Base-by-base conservation (phyloP, 1,139 yeast genomes). In the Sugiyamaella sp. region DNA sequence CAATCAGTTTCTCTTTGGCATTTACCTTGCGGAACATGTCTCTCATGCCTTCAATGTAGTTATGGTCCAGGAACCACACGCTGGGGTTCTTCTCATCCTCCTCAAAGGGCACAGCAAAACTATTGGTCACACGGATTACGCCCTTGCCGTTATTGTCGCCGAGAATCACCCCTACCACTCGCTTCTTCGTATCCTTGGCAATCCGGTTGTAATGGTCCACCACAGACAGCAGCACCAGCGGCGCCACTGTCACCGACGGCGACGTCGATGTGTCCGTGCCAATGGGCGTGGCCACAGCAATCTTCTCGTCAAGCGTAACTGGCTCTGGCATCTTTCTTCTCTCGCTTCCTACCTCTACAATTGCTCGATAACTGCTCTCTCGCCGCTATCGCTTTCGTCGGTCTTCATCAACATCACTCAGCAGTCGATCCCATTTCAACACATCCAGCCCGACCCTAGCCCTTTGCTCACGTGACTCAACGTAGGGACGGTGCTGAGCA, bases 1-100 rank as follows among this genome's bases (percentile, higher is more conserved):
- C 99, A 70, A 95, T 85, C 56, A 95, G 78, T 70, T 84, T 88
- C 70, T 95, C 99, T 74, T 89, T 89, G 24, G 99, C 99, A 74
- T 91, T 93, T 68, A 93, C 93, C 72, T 95, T 93, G 70, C 88
- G 89, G 74, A 89, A 93, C 99, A 95, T 95, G 63, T 90, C 97
- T 59, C 93, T 86, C 99, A 95, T 95, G 53, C 89, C 81, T 67
- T 93, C 99, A 59, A 95, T 89, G 69, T 85, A 95, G 69, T 95
- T 93, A 73, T 95, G 99, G 69, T 95, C 99, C 66, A 95, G 77
- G 67, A 93, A 95, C 98, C 99, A 95, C 46, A 95, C 97, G n/a
- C 84, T 84, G 1, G 96, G 81, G 70, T 89, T 88, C 71, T 84
- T 86, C 52, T 87, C 96, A 68, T 93, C 99, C 70, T 95, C 99